Conservation (phyloP, 176 grass and related monocot species). For the Tillandsia leiboldiana region DNA sequence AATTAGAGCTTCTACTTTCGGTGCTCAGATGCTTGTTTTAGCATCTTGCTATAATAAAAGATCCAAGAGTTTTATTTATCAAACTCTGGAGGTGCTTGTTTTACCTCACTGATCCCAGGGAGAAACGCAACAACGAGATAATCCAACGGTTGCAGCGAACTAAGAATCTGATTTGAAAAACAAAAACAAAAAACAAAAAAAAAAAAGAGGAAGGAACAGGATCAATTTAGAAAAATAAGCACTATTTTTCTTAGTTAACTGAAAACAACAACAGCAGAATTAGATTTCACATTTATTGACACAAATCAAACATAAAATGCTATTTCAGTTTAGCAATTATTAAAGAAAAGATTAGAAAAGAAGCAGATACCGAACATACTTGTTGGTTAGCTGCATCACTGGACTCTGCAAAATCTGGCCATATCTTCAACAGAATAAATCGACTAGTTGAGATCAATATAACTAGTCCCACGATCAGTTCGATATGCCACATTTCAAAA, state of each 20-base stretch:
- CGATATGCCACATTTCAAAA: conserved; percentile 79
- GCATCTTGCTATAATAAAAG: background rate
- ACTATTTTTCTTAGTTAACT: too few relatives aligned
- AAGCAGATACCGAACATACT: conserved; percentile 24
- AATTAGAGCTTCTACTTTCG: background rate
- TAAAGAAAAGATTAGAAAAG: background rate
- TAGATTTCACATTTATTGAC: too few relatives aligned
- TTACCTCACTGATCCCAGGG: conserved; percentile 85
- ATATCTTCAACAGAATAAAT: conserved; percentile 58
- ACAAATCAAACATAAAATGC: conserved; percentile 7
- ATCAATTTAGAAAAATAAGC: too few relatives aligned
- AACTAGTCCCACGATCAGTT: conserved; percentile 56
- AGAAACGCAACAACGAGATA: conserved; percentile 65
- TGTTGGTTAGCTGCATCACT: conserved; percentile 75
- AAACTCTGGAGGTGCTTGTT: background rate
- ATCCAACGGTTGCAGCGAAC: conserved; percentile 58
- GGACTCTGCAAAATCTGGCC: conserved; percentile 81
- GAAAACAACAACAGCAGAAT: too few relatives aligned
- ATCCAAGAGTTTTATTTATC: too few relatives aligned
- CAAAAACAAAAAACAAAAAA: background rate
- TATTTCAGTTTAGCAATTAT: background rate
- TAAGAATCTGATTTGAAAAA: conserved; percentile 51
- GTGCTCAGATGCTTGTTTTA: background rate
- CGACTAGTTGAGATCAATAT: conserved; percentile 54
- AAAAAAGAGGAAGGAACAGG: background rate